Conservation (phyloP, 805 yeast genomes). For the Starmerella stigmatis region DNA sequence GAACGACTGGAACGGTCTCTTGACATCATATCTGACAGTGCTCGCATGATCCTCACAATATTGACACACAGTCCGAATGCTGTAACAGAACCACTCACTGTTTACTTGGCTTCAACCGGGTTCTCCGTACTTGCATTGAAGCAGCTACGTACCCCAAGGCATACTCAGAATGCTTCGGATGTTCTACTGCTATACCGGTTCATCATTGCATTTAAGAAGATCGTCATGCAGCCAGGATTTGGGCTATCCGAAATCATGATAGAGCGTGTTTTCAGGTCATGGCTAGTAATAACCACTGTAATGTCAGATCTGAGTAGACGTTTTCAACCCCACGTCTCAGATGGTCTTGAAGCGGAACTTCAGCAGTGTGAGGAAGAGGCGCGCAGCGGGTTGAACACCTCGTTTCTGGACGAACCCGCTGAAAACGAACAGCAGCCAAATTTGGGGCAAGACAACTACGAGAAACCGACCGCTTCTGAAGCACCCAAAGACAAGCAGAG, state of each 20-base stretch:
- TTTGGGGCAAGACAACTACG: too few relatives aligned
- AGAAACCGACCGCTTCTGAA: too few relatives aligned
- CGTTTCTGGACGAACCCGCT: background rate
- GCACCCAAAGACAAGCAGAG: too few relatives aligned
- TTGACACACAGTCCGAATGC: background rate
- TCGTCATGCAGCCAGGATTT: background rate
- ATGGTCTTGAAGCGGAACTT: background rate
- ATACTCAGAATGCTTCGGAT: constrained; percentile 15
- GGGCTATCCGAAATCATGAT: background rate
- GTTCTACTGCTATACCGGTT: constrained; percentile 14
- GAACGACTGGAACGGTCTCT: constrained; percentile 12
- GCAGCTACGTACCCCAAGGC: constrained; percentile 20
- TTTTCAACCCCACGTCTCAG: background rate
- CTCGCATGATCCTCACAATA: constrained; percentile 7
- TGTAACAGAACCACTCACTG: constrained; percentile 4
- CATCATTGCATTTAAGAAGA: constrained; percentile 10
- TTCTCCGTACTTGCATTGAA: constrained; percentile 19
- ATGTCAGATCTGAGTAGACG: constrained; percentile 13
- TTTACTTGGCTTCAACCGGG: constrained; percentile 14
- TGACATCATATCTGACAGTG: constrained; percentile 12
- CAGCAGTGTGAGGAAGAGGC: background rate
- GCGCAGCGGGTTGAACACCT: background rate
- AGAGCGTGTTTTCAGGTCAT: constrained; percentile 7
- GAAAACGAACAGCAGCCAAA: background rate
- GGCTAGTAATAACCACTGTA: constrained; percentile 15